Conservation (phyloP, 2,329 filamentous ascomycete species). For the Trichophyton verrucosum region DNA sequence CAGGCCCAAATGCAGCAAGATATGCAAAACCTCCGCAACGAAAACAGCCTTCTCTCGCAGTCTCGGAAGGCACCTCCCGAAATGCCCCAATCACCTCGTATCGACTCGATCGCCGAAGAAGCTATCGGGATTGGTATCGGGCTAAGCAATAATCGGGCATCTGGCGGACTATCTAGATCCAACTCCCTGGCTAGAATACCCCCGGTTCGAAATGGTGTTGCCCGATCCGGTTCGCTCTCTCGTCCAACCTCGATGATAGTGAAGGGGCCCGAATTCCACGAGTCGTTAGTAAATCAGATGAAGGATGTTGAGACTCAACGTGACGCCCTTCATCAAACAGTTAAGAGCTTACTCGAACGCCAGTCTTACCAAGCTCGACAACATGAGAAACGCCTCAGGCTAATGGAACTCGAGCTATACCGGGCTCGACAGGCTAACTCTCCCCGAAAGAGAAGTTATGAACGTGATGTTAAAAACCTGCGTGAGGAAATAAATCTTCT, state of each 20-base stretch:
- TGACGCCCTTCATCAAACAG: slow-evolving; percentile 76
- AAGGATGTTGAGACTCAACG: slow-evolving; percentile 91
- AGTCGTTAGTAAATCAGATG: slow-evolving; percentile 62
- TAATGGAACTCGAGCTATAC: slow-evolving; percentile 67
- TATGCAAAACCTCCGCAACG: slow-evolving; percentile 50
- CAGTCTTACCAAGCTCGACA: slow-evolving; percentile 76
- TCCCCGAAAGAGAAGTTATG: slow-evolving; percentile 65
- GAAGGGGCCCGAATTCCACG: slow-evolving; percentile 50
- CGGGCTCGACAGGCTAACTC: slow-evolving; percentile 46
- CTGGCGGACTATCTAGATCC: slow-evolving; percentile 48
- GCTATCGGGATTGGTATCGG: slow-evolving; percentile 21
- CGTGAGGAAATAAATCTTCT: slow-evolving; percentile 75
- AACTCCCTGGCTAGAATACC: slow-evolving; percentile 52
- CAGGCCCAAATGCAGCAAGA: slow-evolving; percentile 75
- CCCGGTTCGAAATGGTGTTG: slow-evolving; percentile 29
- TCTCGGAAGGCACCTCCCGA: slow-evolving; percentile 37
- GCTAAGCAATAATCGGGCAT: slow-evolving; percentile 23
- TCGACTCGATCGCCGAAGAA: slow-evolving; percentile 52
- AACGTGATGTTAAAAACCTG: slow-evolving; percentile 66
- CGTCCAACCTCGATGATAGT: slow-evolving; percentile 43
- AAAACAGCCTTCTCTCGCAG: slow-evolving; percentile 29
- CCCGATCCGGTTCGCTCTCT: slow-evolving; percentile 40
- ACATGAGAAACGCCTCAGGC: slow-evolving; percentile 65
- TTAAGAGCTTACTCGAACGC: slow-evolving; percentile 73
- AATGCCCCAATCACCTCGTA: slow-evolving; percentile 34